Percentiles rank a stretch among this genome's conserved stretches.
Evolutionary conservation across 805 yeast species (phyloP).

Genomic region (Candida tibetensis): DNA sequence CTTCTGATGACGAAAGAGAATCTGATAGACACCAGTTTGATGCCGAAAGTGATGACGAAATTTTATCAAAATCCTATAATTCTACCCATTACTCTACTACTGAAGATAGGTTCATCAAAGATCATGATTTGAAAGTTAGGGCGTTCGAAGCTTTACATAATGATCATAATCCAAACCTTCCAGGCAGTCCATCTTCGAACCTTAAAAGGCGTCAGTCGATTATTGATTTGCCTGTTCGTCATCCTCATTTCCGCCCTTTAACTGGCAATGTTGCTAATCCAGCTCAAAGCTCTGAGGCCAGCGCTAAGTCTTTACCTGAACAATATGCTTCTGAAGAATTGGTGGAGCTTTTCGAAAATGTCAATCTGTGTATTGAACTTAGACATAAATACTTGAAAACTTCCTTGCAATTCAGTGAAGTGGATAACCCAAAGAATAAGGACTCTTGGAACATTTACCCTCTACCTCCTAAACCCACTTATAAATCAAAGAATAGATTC

Average conservation of each 20-base stretch:
- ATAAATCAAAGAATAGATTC: conserved; percentile 56
- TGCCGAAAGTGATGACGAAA: conserved; percentile 23
- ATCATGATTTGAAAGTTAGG: conserved; percentile 62
- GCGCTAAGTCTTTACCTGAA: conserved; percentile 31
- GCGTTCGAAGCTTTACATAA: conserved; percentile 52
- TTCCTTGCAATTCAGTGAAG: conserved; percentile 65
- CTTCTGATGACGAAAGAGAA: conserved; percentile 3
- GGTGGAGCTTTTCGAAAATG: conserved; percentile 58
- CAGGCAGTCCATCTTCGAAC: conserved; percentile 4
- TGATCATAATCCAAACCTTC: conserved; percentile 6
- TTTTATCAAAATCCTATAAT: conserved; percentile 28
- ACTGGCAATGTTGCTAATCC: conserved; percentile 18
- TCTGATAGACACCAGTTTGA: conserved; percentile 7
- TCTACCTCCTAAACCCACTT: conserved; percentile 86
- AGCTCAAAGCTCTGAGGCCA: conserved; percentile 9
- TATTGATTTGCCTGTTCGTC: conserved; percentile 35
- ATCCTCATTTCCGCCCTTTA: conserved; percentile 16
- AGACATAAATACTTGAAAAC: conserved; percentile 72
- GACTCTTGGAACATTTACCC: conserved; percentile 82
- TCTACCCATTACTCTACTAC: conserved; percentile 62
- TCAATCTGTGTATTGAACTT: conserved; percentile 63
- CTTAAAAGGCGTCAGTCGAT: conserved; percentile 33
- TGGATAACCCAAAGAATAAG: conserved; percentile 80
- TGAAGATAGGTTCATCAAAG: conserved; percentile 62
- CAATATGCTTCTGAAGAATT: conserved; percentile 69